A percentile compares a stretch with the other conserved stretches of the same genome.
Conservation (phyloP, 148 eudicot genomes). For the Rhododendron griersonianum region DNA sequence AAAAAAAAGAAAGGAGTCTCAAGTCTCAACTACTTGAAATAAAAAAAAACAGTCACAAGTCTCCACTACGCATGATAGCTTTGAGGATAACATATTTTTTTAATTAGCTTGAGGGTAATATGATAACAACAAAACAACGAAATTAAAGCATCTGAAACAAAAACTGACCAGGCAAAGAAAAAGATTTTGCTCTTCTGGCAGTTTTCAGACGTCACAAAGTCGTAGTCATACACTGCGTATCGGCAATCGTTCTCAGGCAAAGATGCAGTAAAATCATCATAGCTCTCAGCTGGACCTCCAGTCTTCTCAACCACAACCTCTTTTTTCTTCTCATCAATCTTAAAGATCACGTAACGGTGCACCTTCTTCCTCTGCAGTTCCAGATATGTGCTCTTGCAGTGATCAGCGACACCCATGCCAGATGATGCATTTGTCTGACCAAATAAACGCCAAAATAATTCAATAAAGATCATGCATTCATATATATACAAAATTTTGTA, state of each 20-base stretch:
- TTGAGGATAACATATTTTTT: background rate
- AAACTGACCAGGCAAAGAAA: constrained; percentile 66
- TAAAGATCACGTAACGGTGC: constrained; percentile 67
- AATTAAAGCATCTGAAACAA: background rate
- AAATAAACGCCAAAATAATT: background rate
- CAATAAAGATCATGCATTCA: background rate
- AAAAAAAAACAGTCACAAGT: background rate
- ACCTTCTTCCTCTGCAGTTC: constrained; percentile 69
- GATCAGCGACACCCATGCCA: constrained; percentile 69
- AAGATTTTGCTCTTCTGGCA: constrained; percentile 75
- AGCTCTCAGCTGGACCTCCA: constrained; percentile 61
- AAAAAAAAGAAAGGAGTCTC: background rate
- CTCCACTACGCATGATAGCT: background rate
- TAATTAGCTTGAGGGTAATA: background rate
- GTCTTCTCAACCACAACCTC: constrained; percentile 80
- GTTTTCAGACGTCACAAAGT: constrained; percentile 69
- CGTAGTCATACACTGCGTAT: constrained; percentile 70
- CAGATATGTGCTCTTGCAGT: constrained; percentile 52
- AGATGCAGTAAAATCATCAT: constrained; percentile 71
- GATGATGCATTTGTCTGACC: constrained; percentile 57
- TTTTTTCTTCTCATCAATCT: constrained; percentile 71
- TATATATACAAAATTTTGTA: background rate
- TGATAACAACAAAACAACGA: background rate
- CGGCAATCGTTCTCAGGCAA: constrained; percentile 79
- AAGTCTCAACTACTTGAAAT: background rate